Percentiles rank a stretch among this genome's conserved stretches.
phyloP scores from a whole-genome alignment of 2,329 filamentous ascomycete species.

The Alternaria sp. region DNA sequence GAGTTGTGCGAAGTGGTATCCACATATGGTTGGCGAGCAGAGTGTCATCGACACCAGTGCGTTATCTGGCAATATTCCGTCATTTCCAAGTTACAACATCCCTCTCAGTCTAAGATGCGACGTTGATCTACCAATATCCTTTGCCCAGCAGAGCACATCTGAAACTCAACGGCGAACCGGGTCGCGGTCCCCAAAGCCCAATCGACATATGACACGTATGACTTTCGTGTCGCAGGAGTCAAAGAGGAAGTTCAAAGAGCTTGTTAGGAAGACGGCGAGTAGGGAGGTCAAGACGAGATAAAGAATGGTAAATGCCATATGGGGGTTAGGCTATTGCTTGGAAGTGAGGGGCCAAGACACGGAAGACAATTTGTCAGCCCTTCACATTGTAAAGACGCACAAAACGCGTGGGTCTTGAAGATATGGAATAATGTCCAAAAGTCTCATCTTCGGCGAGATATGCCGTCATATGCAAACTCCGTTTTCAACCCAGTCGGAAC shows the following conservation, averaged over 20 bases:
- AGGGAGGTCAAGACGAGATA: neutral
- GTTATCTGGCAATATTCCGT: neutral
- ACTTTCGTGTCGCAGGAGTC: slow-evolving; percentile 8
- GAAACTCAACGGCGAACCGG: too few relatives aligned
- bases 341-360: neutral
- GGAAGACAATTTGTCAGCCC: neutral
- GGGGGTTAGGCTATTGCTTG: too few relatives aligned
- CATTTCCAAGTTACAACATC: neutral
- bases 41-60: neutral
- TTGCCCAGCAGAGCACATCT: too few relatives aligned
- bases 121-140: neutral
- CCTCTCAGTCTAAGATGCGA: neutral
- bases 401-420: neutral
- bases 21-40: slow-evolving; percentile 11
- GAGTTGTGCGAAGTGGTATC: slow-evolving; percentile 27
- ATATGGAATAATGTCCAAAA: slow-evolving; percentile 1
- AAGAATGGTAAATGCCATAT: neutral
- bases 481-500: neutral
- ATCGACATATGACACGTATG: neutral
- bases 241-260: slow-evolving; percentile 5
- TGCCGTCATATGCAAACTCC: neutral
- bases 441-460: neutral
- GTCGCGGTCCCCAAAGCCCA: too few relatives aligned
- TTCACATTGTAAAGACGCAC: neutral
- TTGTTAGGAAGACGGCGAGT: neutral